Evolutionary conservation across 495 filamentous ascomycete genomes (phyloP).

Genomic region (Penicillium arizonense): DNA sequence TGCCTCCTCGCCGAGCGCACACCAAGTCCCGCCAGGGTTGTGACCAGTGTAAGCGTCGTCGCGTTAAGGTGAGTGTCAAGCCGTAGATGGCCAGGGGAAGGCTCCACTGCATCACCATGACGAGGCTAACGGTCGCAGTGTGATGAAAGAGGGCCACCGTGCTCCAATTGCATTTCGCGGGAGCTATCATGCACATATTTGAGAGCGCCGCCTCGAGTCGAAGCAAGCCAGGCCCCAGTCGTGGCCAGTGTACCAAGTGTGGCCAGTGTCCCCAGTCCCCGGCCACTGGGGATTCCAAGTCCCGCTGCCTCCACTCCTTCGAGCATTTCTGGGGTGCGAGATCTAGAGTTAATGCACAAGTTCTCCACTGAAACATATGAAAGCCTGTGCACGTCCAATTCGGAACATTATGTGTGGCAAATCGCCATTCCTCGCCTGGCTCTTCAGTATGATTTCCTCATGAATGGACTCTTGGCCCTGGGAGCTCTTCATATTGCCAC

Average conservation of each 20-base stretch:
- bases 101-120: neutral
- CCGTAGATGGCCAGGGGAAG: neutral
- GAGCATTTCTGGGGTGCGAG: slow-evolving; percentile 24
- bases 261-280: slow-evolving; percentile 5
- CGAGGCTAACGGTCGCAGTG: slow-evolving; percentile 29
- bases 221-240: slow-evolving; percentile 7
- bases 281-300: slow-evolving; percentile 18
- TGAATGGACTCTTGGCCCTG: slow-evolving; percentile 54
- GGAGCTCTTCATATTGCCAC: slow-evolving; percentile 54
- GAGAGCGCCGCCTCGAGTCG: slow-evolving; percentile 22
- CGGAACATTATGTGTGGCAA: slow-evolving; percentile 34
- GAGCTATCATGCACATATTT: slow-evolving; percentile 40
- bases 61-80: slow-evolving; percentile 47
- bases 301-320: slow-evolving; percentile 17
- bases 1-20: slow-evolving; percentile 46
- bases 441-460: slow-evolving; percentile 50
- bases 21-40: slow-evolving; percentile 59
- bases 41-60: slow-evolving; percentile 55
- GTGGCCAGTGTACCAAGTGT: neutral
- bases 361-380: slow-evolving; percentile 41
- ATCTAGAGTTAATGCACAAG: slow-evolving; percentile 43
- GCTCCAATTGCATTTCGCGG: slow-evolving; percentile 42
- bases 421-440: slow-evolving; percentile 47
- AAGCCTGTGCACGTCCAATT: slow-evolving; percentile 28
- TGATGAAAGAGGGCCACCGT: slow-evolving; percentile 45